A percentile compares a stretch with the other conserved stretches of the same genome.
Conservation (phyloP, 805 yeast genomes). For the Lipomyces orientalis region DNA sequence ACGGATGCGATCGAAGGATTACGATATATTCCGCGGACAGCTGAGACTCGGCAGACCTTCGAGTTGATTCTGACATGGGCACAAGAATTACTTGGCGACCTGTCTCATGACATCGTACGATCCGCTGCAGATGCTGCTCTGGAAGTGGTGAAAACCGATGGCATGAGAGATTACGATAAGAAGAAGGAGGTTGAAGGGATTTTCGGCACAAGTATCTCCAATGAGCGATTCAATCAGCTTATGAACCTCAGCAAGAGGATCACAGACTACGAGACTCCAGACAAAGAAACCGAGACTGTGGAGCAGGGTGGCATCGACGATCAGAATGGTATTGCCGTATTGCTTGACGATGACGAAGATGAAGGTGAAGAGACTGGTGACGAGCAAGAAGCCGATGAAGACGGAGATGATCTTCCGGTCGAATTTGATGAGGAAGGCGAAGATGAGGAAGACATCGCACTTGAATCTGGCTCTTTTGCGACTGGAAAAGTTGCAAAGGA, state of each 20-base stretch:
- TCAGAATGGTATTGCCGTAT: constrained; percentile 53
- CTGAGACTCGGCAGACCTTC: constrained; percentile 57
- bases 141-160: constrained; percentile 58
- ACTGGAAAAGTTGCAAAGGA: constrained; percentile 12
- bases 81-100: constrained; percentile 64
- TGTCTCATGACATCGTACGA: constrained; percentile 72
- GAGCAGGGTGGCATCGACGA: constrained; percentile 44
- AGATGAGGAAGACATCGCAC: constrained; percentile 35
- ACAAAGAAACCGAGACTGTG: constrained; percentile 33
- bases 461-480: constrained; percentile 15
- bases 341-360: constrained; percentile 53
- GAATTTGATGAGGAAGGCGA: constrained; percentile 43
- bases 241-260: constrained; percentile 53
- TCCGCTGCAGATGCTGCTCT: constrained; percentile 74
- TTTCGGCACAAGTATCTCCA: constrained; percentile 51
- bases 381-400: constrained; percentile 44
- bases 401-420: constrained; percentile 36
- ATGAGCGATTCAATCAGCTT: constrained; percentile 55
- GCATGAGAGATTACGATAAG: constrained; percentile 51
- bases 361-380: constrained; percentile 41
- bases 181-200: constrained; percentile 59
- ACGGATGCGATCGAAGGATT: constrained; percentile 53
- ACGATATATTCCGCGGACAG: constrained; percentile 67
- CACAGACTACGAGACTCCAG: constrained; percentile 53
- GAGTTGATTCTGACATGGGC: constrained; percentile 68